A percentile compares a stretch with the other conserved stretches of the same genome.
Conservation (phyloP, 352 stramenopile species). For the Halophytophthora batemanensis region DNA sequence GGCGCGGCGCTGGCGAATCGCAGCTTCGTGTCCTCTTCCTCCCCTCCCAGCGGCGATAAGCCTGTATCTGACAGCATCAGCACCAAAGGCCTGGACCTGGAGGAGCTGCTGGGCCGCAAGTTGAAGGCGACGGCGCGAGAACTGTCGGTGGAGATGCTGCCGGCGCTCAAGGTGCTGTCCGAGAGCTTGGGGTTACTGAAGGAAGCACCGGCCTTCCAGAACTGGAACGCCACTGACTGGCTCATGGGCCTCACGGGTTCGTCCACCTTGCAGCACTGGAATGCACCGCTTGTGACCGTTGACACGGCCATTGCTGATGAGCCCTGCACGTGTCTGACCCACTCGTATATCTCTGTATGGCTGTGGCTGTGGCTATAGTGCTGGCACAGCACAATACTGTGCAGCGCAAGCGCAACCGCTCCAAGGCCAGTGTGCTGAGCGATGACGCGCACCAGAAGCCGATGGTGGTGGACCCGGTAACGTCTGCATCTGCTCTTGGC, state of each 20-base stretch:
- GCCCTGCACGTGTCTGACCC: no score
- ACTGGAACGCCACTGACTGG: slow-evolving; percentile 78
- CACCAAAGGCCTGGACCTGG: slow-evolving; percentile 10
- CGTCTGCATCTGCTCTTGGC: background rate
- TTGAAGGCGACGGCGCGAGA: slow-evolving; percentile 31
- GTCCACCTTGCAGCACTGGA: background rate
- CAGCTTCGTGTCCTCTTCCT: background rate
- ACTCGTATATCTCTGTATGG: no score
- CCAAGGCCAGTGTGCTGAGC: slow-evolving; percentile 17
- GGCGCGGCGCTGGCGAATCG: background rate
- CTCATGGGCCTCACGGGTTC: slow-evolving; percentile 66
- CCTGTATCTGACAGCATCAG: background rate
- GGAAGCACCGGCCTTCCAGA: slow-evolving; percentile 55
- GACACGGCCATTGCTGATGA: no score
- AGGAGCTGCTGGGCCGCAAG: slow-evolving; percentile 18
- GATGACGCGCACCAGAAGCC: slow-evolving; percentile 27
- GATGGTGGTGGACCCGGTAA: slow-evolving; percentile 21
- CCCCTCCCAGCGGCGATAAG: no score
- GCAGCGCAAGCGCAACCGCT: slow-evolving; percentile 17
- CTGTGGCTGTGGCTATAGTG: slow-evolving; percentile 18
- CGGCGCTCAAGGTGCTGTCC: slow-evolving; percentile 69
- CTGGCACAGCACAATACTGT: slow-evolving; percentile 68
- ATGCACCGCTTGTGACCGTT: background rate
- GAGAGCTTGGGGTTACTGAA: slow-evolving; percentile 65
- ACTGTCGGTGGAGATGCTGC: slow-evolving; percentile 60